Percentiles rank a stretch among this genome's conserved stretches.
Evolutionary conservation across 208 protist species (phyloP).

Genomic region (Leishmania turanica): DNA sequence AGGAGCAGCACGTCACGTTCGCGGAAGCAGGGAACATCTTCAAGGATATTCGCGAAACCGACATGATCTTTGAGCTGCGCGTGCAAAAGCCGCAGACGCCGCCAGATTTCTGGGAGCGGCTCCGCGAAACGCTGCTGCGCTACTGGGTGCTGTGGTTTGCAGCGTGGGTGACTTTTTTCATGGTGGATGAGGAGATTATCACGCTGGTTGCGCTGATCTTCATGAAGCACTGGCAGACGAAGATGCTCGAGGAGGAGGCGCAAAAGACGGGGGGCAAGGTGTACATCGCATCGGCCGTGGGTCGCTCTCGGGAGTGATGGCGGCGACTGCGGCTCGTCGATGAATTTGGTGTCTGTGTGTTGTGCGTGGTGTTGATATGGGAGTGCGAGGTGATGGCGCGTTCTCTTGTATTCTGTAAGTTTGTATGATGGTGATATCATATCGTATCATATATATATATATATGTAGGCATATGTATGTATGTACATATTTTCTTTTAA

Average conservation of each 20-base stretch:
- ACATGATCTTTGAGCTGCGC: conserved; percentile 58
- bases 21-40: conserved; percentile 53
- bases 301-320: conserved; percentile 39
- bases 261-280: conserved; percentile 83
- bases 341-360: not conserved
- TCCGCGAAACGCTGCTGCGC: conserved; percentile 78
- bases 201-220: conserved; percentile 84
- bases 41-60: conserved; percentile 17
- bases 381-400: not conserved
- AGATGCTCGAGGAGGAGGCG: conserved; percentile 83
- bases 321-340: not conserved
- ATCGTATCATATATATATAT: not conserved
- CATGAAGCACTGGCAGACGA: conserved; percentile 77
- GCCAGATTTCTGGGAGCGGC: conserved; percentile 75
- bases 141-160: conserved; percentile 92
- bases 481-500: not conserved
- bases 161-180: conserved; percentile 87
- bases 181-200: conserved; percentile 92
- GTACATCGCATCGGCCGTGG: conserved; percentile 78
- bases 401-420: not conserved
- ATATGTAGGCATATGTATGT: not conserved
- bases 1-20: conserved; percentile 57
- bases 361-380: not conserved
- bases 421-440: not conserved
- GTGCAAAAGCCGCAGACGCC: conserved; percentile 74